Base-by-base conservation (phyloP, 1,284 basidiomycete genomes). In the Athelia sp. region DNA sequence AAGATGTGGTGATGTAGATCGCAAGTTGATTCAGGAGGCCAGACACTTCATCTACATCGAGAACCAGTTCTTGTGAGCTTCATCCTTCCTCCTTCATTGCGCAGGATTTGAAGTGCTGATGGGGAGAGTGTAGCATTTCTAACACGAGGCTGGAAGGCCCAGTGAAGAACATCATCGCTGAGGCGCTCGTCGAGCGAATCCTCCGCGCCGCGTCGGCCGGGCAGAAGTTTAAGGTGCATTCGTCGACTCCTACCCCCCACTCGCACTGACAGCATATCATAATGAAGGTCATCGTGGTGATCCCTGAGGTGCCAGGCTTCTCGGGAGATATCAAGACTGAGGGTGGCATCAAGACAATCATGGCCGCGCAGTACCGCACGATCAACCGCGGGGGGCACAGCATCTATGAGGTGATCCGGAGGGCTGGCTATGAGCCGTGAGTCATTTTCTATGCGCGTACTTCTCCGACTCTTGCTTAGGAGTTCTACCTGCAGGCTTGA, bases 21-120 rank as follows among this genome's bases (percentile, higher is more conserved):
- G 87, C 47, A 77, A 92, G 57, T 56, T 97, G 58, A 98, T 98
- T 60, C 65, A 76, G 38, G 86, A 95, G 62, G 82, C 93, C 0
- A 83, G 84, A 55, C 89, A 95, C 63, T 93, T 77, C 65, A 91
- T 97, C 57, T 95, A 93, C 65, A 95, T 96, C 54, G 88, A 17
- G 36, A 40, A 40, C 9, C 36, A 40, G 15, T 40, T 6, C 22
- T n/a, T 49, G 29, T 46, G 11, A 46, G 42, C 26, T 3, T 34
- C 47, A 8, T 31, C 32, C 32, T 34, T 34, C n/a, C 11, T 23
- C 43, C 26, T 3, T 45, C n/a, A n/a, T n/a, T n/a, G n/a, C n/a
- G n/a, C 93, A 96, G 64, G 96, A 95, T 73, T 96, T 93, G 89
- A 58, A 67, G 89, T 75, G 13, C 19, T 40, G 36, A 40, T n/a